These are phyloP conservation scores for Daldinia grandis DNA, from an alignment of 495 filamentous ascomycete species.

Conservation along the genomic window DNA sequence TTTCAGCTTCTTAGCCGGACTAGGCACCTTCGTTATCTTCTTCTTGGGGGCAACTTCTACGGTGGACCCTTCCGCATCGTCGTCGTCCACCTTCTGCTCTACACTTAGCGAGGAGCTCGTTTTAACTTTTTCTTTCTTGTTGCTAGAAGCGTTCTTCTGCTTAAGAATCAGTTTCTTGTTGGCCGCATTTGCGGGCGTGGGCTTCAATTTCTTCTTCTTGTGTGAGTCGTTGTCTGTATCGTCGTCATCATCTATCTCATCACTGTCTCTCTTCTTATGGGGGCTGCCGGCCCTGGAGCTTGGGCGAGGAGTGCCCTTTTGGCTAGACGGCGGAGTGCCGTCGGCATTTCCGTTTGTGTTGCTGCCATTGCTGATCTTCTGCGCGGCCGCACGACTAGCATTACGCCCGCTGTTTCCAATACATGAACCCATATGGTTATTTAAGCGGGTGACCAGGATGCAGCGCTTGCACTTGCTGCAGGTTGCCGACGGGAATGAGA, in stretches of 20 bases:
- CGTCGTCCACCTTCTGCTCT: conserved; percentile 53
- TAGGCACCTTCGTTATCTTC: conserved; percentile 50
- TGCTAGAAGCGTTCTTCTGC: conserved; percentile 47
- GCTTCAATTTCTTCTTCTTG: conserved; percentile 63
- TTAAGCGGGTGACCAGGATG: conserved; percentile 63
- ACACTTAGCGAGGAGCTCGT: conserved; percentile 49
- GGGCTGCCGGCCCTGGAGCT: conserved; percentile 57
- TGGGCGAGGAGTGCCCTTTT: conserved; percentile 67
- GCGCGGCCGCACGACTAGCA: conserved; percentile 65
- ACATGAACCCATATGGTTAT: conserved; percentile 83
- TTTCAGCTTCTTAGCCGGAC: conserved; percentile 60
- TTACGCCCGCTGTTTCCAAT: conserved; percentile 77
- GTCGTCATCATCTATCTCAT: conserved; percentile 60
- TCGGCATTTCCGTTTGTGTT: conserved; percentile 58
- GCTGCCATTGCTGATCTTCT: conserved; percentile 63
- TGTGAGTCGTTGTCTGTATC: conserved; percentile 58
- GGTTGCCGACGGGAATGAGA: conserved; percentile 69
- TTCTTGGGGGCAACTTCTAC: conserved; percentile 58
- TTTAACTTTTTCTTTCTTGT: conserved; percentile 60
- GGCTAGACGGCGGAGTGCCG: conserved; percentile 64
- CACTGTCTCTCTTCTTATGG: conserved; percentile 57
- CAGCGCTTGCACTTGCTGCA: conserved; percentile 64
- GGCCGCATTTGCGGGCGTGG: conserved; percentile 45
- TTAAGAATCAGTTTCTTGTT: conserved; percentile 61
- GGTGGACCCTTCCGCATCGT: conserved; percentile 49